Evolutionary conservation across 768 basidiomycete species (phyloP).

Genomic region (Pseudohyphozyma bogoriensis): DNA sequence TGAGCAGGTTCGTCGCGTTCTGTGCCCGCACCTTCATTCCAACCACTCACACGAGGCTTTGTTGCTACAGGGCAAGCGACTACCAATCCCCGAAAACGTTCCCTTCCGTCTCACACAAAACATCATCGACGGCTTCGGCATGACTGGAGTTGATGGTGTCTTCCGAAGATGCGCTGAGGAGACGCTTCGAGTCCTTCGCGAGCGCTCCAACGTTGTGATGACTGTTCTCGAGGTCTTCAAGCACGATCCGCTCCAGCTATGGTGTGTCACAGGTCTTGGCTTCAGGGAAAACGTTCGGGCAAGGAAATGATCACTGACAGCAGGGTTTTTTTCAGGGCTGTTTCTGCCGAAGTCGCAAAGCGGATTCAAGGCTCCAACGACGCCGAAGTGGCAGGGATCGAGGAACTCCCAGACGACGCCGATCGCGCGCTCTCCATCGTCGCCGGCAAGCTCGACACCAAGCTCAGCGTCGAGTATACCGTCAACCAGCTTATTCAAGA

Average conservation of each 20-base stretch:
- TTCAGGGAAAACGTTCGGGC: too few relatives aligned
- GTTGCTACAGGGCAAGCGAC: constrained; percentile 59
- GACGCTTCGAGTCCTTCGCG: constrained; percentile 78
- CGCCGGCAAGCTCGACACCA: constrained; percentile 67
- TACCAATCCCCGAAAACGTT: constrained; percentile 72
- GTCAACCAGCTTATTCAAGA: constrained; percentile 86
- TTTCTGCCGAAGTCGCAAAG: constrained; percentile 50
- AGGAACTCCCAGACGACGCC: constrained; percentile 70
- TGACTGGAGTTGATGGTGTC: constrained; percentile 79
- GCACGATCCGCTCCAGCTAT: constrained; percentile 86
- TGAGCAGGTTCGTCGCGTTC: constrained; percentile 46
- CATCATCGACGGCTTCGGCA: constrained; percentile 88
- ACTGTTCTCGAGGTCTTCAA: constrained; percentile 95
- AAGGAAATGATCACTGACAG: too few relatives aligned
- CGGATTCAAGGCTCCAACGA: constrained; percentile 35
- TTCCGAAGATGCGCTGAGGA: constrained; percentile 93
- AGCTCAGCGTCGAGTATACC: constrained; percentile 79
- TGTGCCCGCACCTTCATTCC: neutral
- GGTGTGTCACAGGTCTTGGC: too few relatives aligned
- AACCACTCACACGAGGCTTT: neutral
- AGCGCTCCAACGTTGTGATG: constrained; percentile 74
- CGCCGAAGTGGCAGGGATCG: constrained; percentile 35
- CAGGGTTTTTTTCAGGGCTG: constrained; percentile 36
- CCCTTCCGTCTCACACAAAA: constrained; percentile 93
- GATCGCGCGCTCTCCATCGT: constrained; percentile 78